A percentile compares a stretch with the other conserved stretches of the same genome.
Conservation (phyloP, 1,284 basidiomycete species). For the Ganoderma sinense region DNA sequence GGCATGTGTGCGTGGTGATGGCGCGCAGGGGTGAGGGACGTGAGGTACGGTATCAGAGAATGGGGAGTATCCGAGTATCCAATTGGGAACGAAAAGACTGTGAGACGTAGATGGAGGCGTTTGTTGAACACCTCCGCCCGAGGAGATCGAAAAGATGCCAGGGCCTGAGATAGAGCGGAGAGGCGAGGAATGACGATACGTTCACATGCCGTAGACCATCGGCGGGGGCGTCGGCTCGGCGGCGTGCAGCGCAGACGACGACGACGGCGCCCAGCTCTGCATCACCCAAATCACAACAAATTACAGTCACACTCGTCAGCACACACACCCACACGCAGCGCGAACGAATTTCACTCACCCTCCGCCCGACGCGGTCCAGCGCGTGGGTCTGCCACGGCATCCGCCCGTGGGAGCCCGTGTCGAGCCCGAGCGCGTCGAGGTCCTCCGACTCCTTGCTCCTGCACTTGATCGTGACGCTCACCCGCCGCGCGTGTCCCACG, state of each 20-base stretch:
- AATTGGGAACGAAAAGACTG: background rate
- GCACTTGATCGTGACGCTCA: constrained; percentile 39
- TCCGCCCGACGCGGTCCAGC: constrained; percentile 23
- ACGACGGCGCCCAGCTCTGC: constrained; percentile 37
- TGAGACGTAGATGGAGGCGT: background rate
- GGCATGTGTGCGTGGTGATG: background rate
- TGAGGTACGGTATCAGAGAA: constrained; percentile 4
- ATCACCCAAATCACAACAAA: background rate
- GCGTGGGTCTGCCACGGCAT: constrained; percentile 35
- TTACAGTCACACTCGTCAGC: constrained; percentile 4
- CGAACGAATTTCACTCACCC: constrained; percentile 25
- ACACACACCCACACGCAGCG: background rate
- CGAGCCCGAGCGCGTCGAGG: constrained; percentile 35
- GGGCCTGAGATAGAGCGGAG: background rate
- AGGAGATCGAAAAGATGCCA: background rate
- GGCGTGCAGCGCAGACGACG: constrained; percentile 20
- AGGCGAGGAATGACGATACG: background rate
- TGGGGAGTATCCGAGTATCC: constrained; percentile 3
- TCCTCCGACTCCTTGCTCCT: constrained; percentile 37
- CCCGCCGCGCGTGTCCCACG: constrained; percentile 37
- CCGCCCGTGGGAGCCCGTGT: constrained; percentile 22
- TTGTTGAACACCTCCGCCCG: background rate
- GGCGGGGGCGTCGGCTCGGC: constrained; percentile 19
- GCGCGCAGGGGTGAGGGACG: background rate
- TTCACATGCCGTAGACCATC: constrained; percentile 19